These are phyloP conservation scores for Chaetoceros muelleri DNA, from an alignment of 108 stramenopile genomes.

Conservation along the genomic window DNA sequence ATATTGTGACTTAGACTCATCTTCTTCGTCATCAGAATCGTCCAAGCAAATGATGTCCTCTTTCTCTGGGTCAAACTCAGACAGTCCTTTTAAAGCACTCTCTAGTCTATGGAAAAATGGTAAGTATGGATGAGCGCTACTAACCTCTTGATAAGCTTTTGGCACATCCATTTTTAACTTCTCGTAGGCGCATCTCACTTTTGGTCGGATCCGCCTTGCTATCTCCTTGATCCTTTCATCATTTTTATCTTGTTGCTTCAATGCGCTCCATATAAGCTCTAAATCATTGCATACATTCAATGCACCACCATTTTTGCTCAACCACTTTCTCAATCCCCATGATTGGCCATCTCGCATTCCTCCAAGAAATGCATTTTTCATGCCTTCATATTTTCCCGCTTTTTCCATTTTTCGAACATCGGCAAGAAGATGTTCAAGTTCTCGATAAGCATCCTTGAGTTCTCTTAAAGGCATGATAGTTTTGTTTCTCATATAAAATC, in stretches of 20 bases:
- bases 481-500: slow-evolving; percentile 50
- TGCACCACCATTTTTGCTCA: slow-evolving; percentile 71
- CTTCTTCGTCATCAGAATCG: slow-evolving; percentile 40
- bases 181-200: slow-evolving; percentile 44
- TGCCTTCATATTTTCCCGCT: slow-evolving; percentile 50
- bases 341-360: slow-evolving; percentile 86
- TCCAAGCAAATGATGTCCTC: slow-evolving; percentile 78
- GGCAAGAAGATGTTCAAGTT: slow-evolving; percentile 37
- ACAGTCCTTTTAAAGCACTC: slow-evolving; percentile 58
- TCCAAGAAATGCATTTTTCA: slow-evolving; percentile 78
- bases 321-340: slow-evolving; percentile 84
- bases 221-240: slow-evolving; percentile 39
- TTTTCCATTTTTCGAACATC: slow-evolving; percentile 34
- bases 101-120: slow-evolving; percentile 84
- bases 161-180: slow-evolving; percentile 71
- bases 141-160: slow-evolving; percentile 71
- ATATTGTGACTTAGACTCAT: slow-evolving; percentile 22
- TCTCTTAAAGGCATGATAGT: slow-evolving; percentile 37
- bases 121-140: slow-evolving; percentile 78
- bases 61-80: slow-evolving; percentile 77
- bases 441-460: slow-evolving; percentile 28
- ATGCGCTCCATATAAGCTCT: slow-evolving; percentile 49
- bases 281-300: slow-evolving; percentile 71
- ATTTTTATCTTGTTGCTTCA: slow-evolving; percentile 44
- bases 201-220: slow-evolving; percentile 49